Evolutionary conservation across 2,329 filamentous ascomycete species (phyloP).

Genomic region (Fusarium oligoseptatum): DNA sequence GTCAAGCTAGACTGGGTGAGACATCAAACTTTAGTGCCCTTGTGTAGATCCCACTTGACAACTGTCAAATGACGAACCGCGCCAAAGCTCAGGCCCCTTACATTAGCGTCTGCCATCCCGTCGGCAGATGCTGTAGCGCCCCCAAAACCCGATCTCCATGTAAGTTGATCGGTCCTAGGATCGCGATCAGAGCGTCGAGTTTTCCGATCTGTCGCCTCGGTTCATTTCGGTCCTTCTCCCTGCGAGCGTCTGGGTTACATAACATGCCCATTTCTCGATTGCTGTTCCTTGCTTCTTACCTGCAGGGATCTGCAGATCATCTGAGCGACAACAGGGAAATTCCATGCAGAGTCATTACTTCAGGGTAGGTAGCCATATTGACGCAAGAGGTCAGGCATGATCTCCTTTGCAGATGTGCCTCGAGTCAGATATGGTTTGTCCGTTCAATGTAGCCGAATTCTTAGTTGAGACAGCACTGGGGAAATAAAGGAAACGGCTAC

Average conservation of each 20-base stretch:
- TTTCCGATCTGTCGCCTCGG: neutral
- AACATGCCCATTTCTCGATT: neutral
- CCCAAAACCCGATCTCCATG: neutral
- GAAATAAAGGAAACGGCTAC: neutral
- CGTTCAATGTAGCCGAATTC: neutral
- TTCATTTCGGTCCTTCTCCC: neutral
- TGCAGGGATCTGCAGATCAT: neutral
- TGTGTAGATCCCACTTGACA: neutral
- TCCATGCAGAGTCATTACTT: neutral
- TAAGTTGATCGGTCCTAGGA: neutral
- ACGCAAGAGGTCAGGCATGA: neutral
- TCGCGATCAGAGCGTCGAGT: neutral
- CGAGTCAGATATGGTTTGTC: neutral
- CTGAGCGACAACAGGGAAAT: neutral
- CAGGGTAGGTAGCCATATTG: neutral
- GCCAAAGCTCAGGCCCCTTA: neutral
- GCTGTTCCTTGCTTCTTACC: neutral
- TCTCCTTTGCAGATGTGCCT: neutral
- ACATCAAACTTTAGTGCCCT: conserved; percentile 1
- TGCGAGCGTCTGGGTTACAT: neutral
- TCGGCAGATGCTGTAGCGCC: neutral
- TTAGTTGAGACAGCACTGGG: neutral
- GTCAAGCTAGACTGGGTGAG: neutral
- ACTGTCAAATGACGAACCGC: conserved; percentile 4
- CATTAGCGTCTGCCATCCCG: neutral